A percentile compares a stretch with the other conserved stretches of the same genome.
Conservation (phyloP, 2,329 filamentous ascomycete genomes). For the Ascosphaera aggregata region DNA sequence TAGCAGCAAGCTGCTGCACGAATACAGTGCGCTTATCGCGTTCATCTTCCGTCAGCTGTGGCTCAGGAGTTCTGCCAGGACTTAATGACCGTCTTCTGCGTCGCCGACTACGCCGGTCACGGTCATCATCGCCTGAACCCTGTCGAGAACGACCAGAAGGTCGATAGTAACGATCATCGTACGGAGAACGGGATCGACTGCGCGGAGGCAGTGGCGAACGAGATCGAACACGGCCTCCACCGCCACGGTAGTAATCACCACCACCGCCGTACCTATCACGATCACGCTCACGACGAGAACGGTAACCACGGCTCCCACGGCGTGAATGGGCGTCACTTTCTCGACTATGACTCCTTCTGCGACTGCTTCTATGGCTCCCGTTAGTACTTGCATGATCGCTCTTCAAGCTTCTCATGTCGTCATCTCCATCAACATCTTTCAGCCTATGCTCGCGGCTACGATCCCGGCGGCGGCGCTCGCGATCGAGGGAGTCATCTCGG, state of each 20-base stretch:
- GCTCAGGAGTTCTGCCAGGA: constrained; percentile 30
- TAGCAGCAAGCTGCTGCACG: constrained; percentile 90
- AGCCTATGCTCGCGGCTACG: constrained; percentile 25
- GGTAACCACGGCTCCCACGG: constrained; percentile 48
- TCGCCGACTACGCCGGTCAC: constrained; percentile 27
- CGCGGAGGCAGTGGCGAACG: constrained; percentile 15
- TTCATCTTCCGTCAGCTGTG: constrained; percentile 78
- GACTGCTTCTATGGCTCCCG: constrained; percentile 46
- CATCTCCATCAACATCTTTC: constrained; percentile 31
- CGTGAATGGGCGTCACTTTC: constrained; percentile 36
- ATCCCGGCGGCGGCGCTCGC: constrained; percentile 34
- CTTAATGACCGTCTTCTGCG: constrained; percentile 23
- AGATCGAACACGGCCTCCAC: constrained; percentile 35
- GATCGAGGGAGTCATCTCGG: constrained; percentile 32
- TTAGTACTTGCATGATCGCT: constrained; percentile 51
- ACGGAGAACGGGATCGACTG: constrained; percentile 39
- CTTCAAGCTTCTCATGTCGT: constrained; percentile 38
- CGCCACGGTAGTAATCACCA: constrained; percentile 49
- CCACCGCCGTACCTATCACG: constrained; percentile 39
- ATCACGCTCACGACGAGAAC: constrained; percentile 21
- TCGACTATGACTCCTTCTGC: constrained; percentile 55
- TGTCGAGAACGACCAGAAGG: constrained; percentile 23
- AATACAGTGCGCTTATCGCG: constrained; percentile 93
- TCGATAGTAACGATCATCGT: constrained; percentile 33
- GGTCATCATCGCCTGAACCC: constrained; percentile 19